Percentiles rank a stretch among this genome's conserved stretches.
phyloP scores from a whole-genome alignment of 2,329 filamentous ascomycete species.

The Akanthomyces muscarius region DNA sequence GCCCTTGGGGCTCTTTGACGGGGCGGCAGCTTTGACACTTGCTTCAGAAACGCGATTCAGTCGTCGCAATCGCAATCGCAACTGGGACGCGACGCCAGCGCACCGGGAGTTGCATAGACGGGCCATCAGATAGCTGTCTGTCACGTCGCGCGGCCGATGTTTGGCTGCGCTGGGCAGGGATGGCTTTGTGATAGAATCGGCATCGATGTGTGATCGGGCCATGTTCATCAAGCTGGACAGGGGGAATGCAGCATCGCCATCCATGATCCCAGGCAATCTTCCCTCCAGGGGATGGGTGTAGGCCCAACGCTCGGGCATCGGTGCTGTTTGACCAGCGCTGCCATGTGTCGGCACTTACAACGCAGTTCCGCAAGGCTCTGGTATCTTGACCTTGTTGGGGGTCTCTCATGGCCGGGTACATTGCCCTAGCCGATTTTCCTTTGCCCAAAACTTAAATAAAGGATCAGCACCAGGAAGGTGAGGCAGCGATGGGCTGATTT shows the following conservation, averaged over 20 bases:
- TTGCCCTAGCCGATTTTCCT: too few relatives aligned
- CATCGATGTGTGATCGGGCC: neutral
- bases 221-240: neutral
- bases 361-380: neutral
- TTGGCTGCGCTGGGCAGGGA: neutral
- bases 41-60: constrained; percentile 15
- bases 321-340: neutral
- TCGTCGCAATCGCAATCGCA: neutral
- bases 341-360: neutral
- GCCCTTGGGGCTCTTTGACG: neutral
- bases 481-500: neutral
- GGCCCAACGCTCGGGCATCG: neutral
- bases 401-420: too few relatives aligned
- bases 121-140: neutral
- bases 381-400: too few relatives aligned
- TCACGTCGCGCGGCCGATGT: neutral
- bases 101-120: too few relatives aligned
- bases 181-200: neutral
- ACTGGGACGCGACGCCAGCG: neutral
- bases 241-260: neutral
- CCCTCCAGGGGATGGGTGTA: too few relatives aligned
- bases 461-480: neutral
- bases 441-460: neutral
- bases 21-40: constrained; percentile 8
- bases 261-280: neutral